Percentiles rank a stretch among this genome's conserved stretches.
Evolutionary conservation across 1,284 basidiomycete genomes (phyloP).

Genomic region (Phellopilus nigrolimitatus): DNA sequence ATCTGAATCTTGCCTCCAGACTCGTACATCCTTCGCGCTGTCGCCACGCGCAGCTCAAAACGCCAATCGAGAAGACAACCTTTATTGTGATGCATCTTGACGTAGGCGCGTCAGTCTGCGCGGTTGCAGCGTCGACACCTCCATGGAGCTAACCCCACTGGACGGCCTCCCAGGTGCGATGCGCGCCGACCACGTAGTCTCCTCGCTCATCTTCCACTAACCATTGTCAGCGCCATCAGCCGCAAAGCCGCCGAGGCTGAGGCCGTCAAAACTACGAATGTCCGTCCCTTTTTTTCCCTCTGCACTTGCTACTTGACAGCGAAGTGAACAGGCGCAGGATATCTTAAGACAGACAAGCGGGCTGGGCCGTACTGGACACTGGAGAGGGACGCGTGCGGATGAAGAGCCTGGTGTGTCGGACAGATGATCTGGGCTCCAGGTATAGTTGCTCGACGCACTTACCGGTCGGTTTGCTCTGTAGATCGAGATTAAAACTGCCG

Average conservation of each 20-base stretch:
- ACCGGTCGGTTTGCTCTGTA: slow-evolving; percentile 27
- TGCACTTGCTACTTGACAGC: slow-evolving; percentile 26
- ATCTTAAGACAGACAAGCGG: slow-evolving; percentile 71
- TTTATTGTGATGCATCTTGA: slow-evolving; percentile 74
- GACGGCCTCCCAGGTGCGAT: slow-evolving; percentile 84
- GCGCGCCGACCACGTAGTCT: slow-evolving; percentile 75
- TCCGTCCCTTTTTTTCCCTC: no score
- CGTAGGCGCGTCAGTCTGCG: no score
- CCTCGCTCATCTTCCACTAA: slow-evolving; percentile 85
- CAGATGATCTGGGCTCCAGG: slow-evolving; percentile 41
- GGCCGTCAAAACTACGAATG: slow-evolving; percentile 62
- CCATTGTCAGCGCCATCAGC: slow-evolving; percentile 50
- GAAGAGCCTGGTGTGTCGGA: slow-evolving; percentile 53
- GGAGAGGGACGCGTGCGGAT: slow-evolving; percentile 32
- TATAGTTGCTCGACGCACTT: neutral
- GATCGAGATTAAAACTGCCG: no score
- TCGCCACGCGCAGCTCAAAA: slow-evolving; percentile 53
- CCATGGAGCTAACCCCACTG: slow-evolving; percentile 77
- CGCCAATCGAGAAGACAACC: slow-evolving; percentile 45
- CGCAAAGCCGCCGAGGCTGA: slow-evolving; percentile 48
- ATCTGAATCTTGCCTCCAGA: no score
- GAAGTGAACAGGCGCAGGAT: slow-evolving; percentile 77
- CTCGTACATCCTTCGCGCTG: slow-evolving; percentile 55
- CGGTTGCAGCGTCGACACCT: slow-evolving; percentile 76
- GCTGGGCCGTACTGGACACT: slow-evolving; percentile 57